Conservation (phyloP, 768 basidiomycete genomes). For the Boletellus ananas region DNA sequence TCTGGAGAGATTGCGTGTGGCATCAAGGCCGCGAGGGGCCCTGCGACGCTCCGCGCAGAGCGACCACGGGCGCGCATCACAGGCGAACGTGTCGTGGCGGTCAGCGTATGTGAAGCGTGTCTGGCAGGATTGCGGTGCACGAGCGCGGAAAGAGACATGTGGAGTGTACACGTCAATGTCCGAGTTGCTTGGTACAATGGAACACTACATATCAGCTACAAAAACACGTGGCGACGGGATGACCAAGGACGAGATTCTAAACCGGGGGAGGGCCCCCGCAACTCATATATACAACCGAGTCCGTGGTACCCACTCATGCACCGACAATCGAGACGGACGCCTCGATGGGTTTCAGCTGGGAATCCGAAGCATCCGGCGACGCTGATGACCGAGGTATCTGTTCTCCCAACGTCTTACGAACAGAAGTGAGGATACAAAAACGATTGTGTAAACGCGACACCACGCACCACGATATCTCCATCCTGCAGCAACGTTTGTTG, state of each 20-base stretch:
- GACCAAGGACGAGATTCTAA: neutral
- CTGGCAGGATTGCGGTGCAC: neutral
- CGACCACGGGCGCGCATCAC: neutral
- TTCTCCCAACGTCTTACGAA: constrained; percentile 39
- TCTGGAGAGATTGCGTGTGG: neutral
- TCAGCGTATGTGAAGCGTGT: too few species aligned
- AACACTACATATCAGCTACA: constrained; percentile 3
- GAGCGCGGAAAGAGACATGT: neutral
- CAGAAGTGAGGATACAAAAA: constrained; percentile 6
- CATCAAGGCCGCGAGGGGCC: neutral
- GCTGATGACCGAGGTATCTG: constrained; percentile 36
- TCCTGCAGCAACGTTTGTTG: constrained; percentile 35
- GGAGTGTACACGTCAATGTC: neutral
- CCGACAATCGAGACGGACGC: constrained; percentile 38
- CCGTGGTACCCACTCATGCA: constrained; percentile 14
- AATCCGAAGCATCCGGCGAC: constrained; percentile 38
- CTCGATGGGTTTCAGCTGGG: constrained; percentile 45
- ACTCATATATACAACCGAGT: neutral
- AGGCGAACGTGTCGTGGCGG: neutral
- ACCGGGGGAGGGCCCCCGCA: neutral
- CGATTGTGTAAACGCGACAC: neutral
- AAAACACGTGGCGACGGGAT: neutral
- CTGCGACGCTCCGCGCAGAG: neutral
- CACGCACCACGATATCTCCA: constrained; percentile 44
- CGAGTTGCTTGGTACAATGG: neutral